Conservation (phyloP, 805 yeast species). For the Candida germanica region DNA sequence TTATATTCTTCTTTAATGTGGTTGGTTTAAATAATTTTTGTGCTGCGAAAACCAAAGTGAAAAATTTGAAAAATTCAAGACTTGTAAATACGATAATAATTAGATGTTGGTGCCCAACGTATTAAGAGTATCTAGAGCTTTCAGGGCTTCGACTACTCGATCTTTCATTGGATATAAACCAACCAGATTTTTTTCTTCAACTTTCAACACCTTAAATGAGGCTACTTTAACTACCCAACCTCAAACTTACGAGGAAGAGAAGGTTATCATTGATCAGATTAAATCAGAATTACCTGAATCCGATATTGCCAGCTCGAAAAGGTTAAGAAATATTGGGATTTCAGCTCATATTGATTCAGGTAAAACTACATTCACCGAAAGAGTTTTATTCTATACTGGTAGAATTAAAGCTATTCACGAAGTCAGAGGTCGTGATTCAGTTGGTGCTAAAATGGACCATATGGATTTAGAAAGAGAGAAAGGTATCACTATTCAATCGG, state of each 20-base stretch:
- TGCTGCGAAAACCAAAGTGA: conserved; percentile 3
- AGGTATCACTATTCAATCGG: conserved; percentile 98
- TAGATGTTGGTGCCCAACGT: conserved; percentile 6
- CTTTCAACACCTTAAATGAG: conserved; percentile 7
- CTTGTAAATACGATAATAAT: background rate
- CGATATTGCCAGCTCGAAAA: conserved; percentile 50
- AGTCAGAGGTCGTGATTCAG: conserved; percentile 94
- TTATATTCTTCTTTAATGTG: no score
- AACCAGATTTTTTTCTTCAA: conserved; percentile 3
- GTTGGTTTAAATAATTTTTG: background rate
- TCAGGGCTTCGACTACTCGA: background rate
- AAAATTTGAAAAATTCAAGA: conserved; percentile 4
- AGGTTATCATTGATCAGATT: conserved; percentile 61
- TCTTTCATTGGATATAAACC: background rate
- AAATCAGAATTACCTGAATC: conserved; percentile 44
- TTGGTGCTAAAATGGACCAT: conserved; percentile 99
- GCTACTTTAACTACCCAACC: conserved; percentile 22
- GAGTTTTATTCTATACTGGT: conserved; percentile 94
- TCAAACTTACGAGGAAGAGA: conserved; percentile 67
- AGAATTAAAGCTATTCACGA: conserved; percentile 96
- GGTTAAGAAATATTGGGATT: conserved; percentile 91
- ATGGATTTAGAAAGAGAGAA: conserved; percentile 98
- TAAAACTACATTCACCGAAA: conserved; percentile 95
- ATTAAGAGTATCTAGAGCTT: conserved; percentile 4
- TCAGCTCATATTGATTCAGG: conserved; percentile 99